Percentiles rank a stretch among this genome's conserved stretches.
phyloP scores from a whole-genome alignment of 225 moss, liverwort and hornwort species.

The Sphagnum contortum region DNA sequence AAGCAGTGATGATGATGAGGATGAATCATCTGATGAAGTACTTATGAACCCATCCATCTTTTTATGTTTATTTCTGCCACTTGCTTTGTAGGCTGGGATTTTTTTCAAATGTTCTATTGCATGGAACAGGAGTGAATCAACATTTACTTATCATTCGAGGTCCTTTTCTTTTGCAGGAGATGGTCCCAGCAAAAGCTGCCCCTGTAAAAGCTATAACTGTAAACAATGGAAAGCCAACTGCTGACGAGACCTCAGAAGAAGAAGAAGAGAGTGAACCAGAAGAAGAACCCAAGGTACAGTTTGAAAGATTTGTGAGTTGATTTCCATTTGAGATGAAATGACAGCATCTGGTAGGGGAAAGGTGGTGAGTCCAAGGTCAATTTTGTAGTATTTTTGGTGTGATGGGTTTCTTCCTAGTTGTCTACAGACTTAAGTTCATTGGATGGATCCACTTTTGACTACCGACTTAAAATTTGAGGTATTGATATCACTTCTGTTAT shows the following conservation, averaged over 20 bases:
- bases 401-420: too few relatives aligned
- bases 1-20: constrained; percentile 5
- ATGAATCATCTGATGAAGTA: constrained; percentile 10
- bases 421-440: too few relatives aligned
- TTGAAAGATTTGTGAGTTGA: not conserved
- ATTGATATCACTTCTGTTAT: too few relatives aligned
- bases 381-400: too few relatives aligned
- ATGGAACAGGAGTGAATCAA: too few relatives aligned
- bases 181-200: constrained; percentile 9
- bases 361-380: not conserved
- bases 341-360: not conserved
- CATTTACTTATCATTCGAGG: too few relatives aligned
- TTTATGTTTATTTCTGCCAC: too few relatives aligned
- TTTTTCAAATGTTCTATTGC: too few relatives aligned
- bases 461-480: too few relatives aligned
- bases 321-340: not conserved
- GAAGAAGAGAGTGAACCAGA: constrained; percentile 31
- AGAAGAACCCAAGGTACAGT: constrained; percentile 27
- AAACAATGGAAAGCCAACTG: constrained; percentile 30
- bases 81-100: too few relatives aligned
- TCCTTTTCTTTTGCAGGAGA: constrained; percentile 9
- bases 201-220: not conserved
- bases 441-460: too few relatives aligned
- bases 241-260: constrained; percentile 25
- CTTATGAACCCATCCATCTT: too few relatives aligned